Evolutionary conservation across 768 basidiomycete genomes (phyloP), one percentile per base, ranked within the genome.

Genomic region (Tylopilus felleus): DNA sequence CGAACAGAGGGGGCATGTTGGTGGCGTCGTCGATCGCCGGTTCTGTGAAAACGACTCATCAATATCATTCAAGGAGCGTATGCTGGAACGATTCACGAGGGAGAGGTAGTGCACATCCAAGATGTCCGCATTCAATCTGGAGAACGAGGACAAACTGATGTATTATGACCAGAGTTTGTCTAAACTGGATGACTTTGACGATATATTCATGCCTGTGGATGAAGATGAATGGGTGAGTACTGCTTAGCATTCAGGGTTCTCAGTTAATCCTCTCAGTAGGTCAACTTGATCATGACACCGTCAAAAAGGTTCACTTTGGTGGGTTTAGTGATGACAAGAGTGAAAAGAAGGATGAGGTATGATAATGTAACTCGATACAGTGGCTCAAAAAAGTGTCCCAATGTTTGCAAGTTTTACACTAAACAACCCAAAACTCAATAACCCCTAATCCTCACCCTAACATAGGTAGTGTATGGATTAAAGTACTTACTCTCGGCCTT

Each of bases 41-140:
- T 98, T 98, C 66, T 97, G 97, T 73, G 97, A 99, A 80, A 86
- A 91, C 65, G 86, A 98, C 57, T 86, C 94, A 2, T 80, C 85
- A 9, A 85, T 98, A 81, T 86, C 90, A 17, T 76, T 93, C 29
- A 97, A 99, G 69, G 96, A 98, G 60, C 88, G 93, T 57, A 98
- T 98, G 87, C 78, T 98, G 35, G 94, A 96, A 71, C 87, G 97
- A 28, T 98, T 98, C 69, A 98, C 95, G 10, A 80, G 80, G 59
- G 95, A 98, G 71, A 77, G 93, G 55, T 91, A 95, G 66, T 79
- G 87, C 19, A 71, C 83, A 8, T 86, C 87, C 31, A 90, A 86
- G 71, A 84, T 86, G 39, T 77, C 75, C 9, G 77, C 83, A 12
- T 98, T 97, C 80, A 94, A 95, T 63, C 77, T 98, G 35, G 94